A percentile compares a stretch with the other conserved stretches of the same genome.
Conservation (phyloP, 1,284 basidiomycete species). For the Hemileia vastatrix region DNA sequence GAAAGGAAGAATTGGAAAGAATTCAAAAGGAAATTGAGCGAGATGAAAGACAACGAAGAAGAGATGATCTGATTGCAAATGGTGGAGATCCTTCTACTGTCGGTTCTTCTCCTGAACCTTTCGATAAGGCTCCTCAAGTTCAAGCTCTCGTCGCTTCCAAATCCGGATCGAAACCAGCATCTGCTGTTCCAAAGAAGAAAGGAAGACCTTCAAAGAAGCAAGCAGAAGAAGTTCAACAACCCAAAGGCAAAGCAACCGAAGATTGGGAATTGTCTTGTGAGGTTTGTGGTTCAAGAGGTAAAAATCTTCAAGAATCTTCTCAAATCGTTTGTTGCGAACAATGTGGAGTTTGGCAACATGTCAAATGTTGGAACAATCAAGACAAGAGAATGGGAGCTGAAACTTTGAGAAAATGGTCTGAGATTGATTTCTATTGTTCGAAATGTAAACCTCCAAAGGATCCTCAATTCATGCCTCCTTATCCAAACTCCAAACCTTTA, state of each 20-base stretch:
- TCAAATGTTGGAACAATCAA: too few species aligned
- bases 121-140: background rate
- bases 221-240: conserved; percentile 3
- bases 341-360: conserved; percentile 61
- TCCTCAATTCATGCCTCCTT: too few species aligned
- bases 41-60: too few species aligned
- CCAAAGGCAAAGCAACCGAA: conserved; percentile 46
- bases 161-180: background rate
- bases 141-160: background rate
- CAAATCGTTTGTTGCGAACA: conserved; percentile 67
- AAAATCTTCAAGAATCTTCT: conserved; percentile 63
- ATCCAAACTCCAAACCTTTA: too few species aligned
- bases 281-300: conserved; percentile 59
- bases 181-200: background rate
- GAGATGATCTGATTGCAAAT: conserved; percentile 53
- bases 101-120: background rate
- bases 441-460: too few species aligned
- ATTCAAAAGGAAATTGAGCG: conserved; percentile 27
- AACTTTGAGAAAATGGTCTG: too few species aligned
- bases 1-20: conserved; percentile 37
- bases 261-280: conserved; percentile 79
- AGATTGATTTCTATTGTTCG: too few species aligned
- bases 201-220: background rate
- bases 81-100: conserved; percentile 21
- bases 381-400: too few species aligned